Conservation (phyloP, 306 rosid genomes). For the Vigna hirtella region DNA sequence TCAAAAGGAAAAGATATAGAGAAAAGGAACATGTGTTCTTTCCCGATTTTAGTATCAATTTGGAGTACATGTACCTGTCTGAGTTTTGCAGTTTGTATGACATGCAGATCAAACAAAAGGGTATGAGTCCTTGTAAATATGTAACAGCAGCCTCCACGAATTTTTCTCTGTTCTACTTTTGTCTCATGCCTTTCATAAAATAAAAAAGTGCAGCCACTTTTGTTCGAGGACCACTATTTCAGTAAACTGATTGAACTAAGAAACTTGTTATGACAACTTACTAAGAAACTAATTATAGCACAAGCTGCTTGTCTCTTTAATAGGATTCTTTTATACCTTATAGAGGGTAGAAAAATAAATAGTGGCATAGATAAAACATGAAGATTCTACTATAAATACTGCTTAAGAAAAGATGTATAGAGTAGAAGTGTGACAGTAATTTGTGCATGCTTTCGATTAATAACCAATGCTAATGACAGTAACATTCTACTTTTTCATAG, state of each 20-base stretch:
- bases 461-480: too few species aligned
- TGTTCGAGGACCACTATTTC: conserved; percentile 38
- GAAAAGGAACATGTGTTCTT: neutral
- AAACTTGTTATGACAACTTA: neutral
- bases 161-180: conserved; percentile 18
- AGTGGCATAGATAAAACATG: neutral
- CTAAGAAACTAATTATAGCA: neutral
- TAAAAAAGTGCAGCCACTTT: conserved; percentile 43
- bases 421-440: too few species aligned
- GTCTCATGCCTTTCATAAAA: conserved; percentile 38
- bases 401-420: too few species aligned
- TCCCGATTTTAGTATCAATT: conserved; percentile 23
- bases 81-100: conserved; percentile 2
- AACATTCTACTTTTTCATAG: too few species aligned
- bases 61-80: conserved; percentile 21
- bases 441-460: too few species aligned
- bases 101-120: conserved; percentile 20
- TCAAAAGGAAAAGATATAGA: neutral
- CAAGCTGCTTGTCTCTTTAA: neutral
- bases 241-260: neutral
- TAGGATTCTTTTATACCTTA: neutral
- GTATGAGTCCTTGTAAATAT: conserved; percentile 36
- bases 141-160: conserved; percentile 33
- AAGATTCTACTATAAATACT: neutral
- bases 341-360: neutral